Evolutionary conservation across 495 filamentous ascomycete species (phyloP), one percentile per base, ranked within the genome.

Genomic region (Coniosporium apollinis): DNA sequence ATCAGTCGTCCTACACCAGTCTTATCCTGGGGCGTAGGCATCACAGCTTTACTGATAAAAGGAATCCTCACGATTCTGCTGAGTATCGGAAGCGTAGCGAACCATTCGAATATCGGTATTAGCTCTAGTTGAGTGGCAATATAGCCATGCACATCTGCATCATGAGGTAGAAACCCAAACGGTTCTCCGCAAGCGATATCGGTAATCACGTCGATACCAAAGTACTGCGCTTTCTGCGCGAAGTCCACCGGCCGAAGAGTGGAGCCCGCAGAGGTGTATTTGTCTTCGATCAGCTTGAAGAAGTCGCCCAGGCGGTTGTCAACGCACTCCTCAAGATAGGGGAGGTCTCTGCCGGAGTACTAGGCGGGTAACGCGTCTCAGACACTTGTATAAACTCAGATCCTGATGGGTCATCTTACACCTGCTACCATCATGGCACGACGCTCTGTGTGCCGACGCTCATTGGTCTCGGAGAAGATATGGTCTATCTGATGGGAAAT

Each of bases 171-270:
- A 49, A 64, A 61, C 30, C 64, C 55, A 55, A 71, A 62, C 42
- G 60, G 41, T 39, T 74, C 31, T 38, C 77, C 48, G 34, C 62
- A 66, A 44, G 74, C 58, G 5, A 66, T 43, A 22, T 54, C 54
- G 5, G 58, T 57, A 24, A 70, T 62, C 2, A 62, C 42, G 37
- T 74, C 69, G 4, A 70, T 42, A 0, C 67, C 69, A 33, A 71
- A 68, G 38, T 48, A 70, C 28, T 59, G 49, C 1, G 56, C 48
- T 14, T 62, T 49, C 2, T 26, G 48, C 1, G 51, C 56, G n/a
- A 70, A 51, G 39, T 72, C 65, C 10, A 70, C 34, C 0, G 59
- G 56, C n/a, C 39, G 37, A 31, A 45, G 50, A 3, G 48, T 34
- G 6, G 39, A 39, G 19, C 50, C 40, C 5, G 49, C 46, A 3